Evolutionary conservation across 768 basidiomycete genomes (phyloP).

Genomic region (Lactarius quietus): DNA sequence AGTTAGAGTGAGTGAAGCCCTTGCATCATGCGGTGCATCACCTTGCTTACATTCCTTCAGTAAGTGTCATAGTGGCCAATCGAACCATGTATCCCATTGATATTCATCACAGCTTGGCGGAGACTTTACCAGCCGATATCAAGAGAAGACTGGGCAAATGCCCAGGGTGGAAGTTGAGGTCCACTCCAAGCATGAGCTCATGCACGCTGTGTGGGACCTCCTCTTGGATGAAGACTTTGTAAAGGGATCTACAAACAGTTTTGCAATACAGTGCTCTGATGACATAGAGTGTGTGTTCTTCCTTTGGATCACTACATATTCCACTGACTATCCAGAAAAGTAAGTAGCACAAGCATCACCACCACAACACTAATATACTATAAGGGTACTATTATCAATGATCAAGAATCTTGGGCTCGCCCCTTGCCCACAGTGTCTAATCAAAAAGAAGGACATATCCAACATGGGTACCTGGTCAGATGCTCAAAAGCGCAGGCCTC

Average conservation of each 20-base stretch:
- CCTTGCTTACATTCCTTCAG: not conserved
- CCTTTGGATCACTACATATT: conserved; percentile 29
- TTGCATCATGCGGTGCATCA: not conserved
- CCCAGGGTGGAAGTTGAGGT: conserved; percentile 13
- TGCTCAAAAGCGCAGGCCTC: too few species aligned
- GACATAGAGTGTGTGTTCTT: conserved; percentile 27
- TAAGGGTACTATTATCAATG: too few species aligned
- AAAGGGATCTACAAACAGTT: conserved; percentile 18
- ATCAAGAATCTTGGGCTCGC: too few species aligned
- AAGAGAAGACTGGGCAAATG: not conserved
- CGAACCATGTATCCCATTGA: not conserved
- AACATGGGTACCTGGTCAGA: too few species aligned
- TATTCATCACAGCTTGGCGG: not conserved
- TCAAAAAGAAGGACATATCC: too few species aligned
- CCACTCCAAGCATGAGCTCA: conserved; percentile 28
- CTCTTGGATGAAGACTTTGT: conserved; percentile 28
- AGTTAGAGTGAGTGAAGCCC: not conserved
- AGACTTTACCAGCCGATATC: not conserved
- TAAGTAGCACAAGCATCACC: too few species aligned
- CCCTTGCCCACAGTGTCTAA: too few species aligned
- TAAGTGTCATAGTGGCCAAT: too few species aligned
- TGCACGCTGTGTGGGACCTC: conserved; percentile 28
- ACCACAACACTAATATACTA: too few species aligned
- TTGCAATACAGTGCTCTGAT: conserved; percentile 23
- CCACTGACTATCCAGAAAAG: conserved; percentile 31